Conservation (phyloP, 2,329 filamentous ascomycete genomes). For the Arthroderma sp. region DNA sequence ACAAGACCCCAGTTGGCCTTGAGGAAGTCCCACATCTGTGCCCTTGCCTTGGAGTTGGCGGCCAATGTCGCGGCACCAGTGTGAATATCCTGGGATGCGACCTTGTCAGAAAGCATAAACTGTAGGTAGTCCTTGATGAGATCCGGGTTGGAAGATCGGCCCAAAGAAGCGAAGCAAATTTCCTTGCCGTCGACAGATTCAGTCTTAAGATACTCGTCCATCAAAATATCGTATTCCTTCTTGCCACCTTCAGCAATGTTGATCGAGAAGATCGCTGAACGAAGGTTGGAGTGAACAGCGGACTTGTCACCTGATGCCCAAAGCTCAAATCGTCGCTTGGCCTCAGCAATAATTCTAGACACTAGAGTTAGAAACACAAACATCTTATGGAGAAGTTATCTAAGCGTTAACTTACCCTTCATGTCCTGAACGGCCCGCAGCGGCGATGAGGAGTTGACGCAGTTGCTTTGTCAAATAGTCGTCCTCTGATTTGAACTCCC, state of each 20-base stretch:
- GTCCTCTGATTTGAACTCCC: conserved; percentile 66
- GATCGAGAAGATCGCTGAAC: conserved; percentile 66
- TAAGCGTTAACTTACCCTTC: conserved; percentile 44
- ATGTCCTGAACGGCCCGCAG: conserved; percentile 65
- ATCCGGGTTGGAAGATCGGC: conserved; percentile 54
- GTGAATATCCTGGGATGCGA: conserved; percentile 79
- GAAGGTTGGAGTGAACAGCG: conserved; percentile 69
- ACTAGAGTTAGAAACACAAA: conserved; percentile 5
- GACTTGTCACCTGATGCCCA: conserved; percentile 53
- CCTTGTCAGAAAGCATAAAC: conserved; percentile 70
- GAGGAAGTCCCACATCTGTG: conserved; percentile 70
- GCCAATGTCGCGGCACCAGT: conserved; percentile 61
- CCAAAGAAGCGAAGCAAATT: conserved; percentile 64
- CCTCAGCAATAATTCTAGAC: conserved; percentile 54
- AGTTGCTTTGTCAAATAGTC: conserved; percentile 72
- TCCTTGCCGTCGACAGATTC: conserved; percentile 85
- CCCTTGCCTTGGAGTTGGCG: conserved; percentile 58
- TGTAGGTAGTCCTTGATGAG: conserved; percentile 56
- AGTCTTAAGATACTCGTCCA: conserved; percentile 71
- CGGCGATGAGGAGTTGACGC: conserved; percentile 64
- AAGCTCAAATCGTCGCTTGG: conserved; percentile 64
- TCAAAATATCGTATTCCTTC: conserved; percentile 59
- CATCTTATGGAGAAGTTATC: too few relatives aligned
- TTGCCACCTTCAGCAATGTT: conserved; percentile 60
- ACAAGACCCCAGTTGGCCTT: conserved; percentile 70